Percentiles rank a stretch among this genome's conserved stretches.
Conservation (phyloP, 106 monocot species). For the Triglochin maritima region DNA sequence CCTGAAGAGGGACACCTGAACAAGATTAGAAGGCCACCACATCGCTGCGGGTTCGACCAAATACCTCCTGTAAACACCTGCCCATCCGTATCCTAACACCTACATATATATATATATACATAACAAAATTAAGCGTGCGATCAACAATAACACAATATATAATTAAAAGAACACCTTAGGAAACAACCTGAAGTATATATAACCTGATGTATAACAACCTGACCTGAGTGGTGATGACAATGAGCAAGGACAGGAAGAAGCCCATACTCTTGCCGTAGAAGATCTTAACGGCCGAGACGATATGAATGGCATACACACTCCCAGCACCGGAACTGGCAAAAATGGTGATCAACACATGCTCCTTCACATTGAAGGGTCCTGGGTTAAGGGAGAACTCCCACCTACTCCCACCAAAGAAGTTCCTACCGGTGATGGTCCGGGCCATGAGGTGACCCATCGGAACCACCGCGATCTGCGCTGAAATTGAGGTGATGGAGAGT, state of each 20-base stretch:
- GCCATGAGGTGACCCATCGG: conserved; percentile 34
- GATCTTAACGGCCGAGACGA: conserved; percentile 15
- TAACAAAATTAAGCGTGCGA: no score
- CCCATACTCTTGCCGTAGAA: conserved; percentile 15
- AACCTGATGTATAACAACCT: no score
- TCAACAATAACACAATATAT: conserved; percentile 27
- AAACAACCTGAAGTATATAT: not conserved
- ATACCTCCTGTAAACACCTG: conserved; percentile 17
- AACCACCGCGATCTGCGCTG: conserved; percentile 67
- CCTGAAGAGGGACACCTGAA: conserved; percentile 89
- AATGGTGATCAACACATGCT: conserved; percentile 26
- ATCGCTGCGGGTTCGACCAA: conserved; percentile 20
- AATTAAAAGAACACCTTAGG: not conserved
- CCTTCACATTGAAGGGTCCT: conserved; percentile 25
- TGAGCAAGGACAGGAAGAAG: conserved; percentile 8
- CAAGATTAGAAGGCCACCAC: conserved; percentile 65
- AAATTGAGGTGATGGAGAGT: conserved; percentile 64
- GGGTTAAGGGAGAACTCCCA: conserved; percentile 28
- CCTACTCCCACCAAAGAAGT: not conserved
- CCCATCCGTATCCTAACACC: conserved; percentile 25
- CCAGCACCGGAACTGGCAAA: conserved; percentile 22
- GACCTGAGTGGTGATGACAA: conserved; percentile 23
- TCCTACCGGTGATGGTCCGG: conserved; percentile 2
- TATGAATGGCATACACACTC: conserved; percentile 16
- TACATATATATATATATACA: no score